Base-by-base conservation (phyloP, 2,329 filamentous ascomycete species). In the Cyphellophora europaea region DNA sequence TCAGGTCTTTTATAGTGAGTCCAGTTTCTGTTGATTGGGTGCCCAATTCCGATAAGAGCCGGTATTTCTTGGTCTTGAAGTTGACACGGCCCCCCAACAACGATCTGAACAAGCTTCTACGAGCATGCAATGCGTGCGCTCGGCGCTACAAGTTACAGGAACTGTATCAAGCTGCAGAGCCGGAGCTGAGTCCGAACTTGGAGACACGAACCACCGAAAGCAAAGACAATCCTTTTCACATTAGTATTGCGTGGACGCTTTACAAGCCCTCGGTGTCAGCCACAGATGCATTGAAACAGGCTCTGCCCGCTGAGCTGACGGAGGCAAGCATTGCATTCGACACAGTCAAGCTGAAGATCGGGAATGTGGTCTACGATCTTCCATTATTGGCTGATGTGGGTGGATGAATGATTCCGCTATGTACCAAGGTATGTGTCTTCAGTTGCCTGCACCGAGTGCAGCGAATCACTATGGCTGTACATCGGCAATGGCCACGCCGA, bases 201-300 rank as follows among this genome's bases (percentile, higher is more conserved):
- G 34, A 36, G 29, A 5, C n/a, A 13, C 17, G 12, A 11, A 15
- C 37, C 14, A 19, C 49, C 5, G 36, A 50, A 19, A 67, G 75
- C 47, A 55, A 57, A 35, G 69, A 69, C 4, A 56, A 67, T 32
- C 74, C 72, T 14, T 95, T 95, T 52, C 91, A 98, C 58, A 64
- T 96, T 40, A 94, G 87, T 30, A 75, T 98, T 37, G 91, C 81
- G 0, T 96, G 89, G 91, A 81, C 74, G 1, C 67, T 89, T 42
- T 3, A 64, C 69, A 19, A 50, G 71, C 11, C 49, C 52, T 11
- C 43, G 55, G 32, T 50, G 50, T 57, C 14, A 34, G 42, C 11
- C 19, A 21, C 6, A 42, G 56, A 17, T 42, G 17, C 6, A 25
- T n/a, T n/a, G n/a, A n/a, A n/a, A n/a, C 21, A 19, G 35, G 40